Conservation (phyloP, 2,329 filamentous ascomycete species). For the Claviceps humidiphila region DNA sequence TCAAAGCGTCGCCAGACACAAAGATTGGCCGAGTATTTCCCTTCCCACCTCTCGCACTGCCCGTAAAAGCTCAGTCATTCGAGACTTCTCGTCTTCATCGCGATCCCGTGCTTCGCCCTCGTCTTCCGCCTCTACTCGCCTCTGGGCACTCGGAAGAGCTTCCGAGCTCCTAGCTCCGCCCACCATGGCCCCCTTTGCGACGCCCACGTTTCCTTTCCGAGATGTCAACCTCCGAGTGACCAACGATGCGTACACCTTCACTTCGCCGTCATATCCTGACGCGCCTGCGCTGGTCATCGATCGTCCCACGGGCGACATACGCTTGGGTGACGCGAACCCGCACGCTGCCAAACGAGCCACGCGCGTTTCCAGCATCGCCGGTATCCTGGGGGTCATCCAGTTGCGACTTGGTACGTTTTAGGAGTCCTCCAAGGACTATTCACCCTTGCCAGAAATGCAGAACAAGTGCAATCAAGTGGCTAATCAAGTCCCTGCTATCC, state of each 20-base stretch:
- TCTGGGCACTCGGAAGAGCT: neutral
- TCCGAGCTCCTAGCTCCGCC: neutral
- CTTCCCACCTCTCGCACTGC: too few relatives aligned
- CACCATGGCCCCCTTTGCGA: constrained; percentile 24
- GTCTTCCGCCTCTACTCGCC: neutral
- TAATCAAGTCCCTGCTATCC: neutral
- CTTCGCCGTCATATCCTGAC: constrained; percentile 84
- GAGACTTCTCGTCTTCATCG: neutral
- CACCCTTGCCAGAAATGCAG: neutral
- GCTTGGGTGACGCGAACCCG: constrained; percentile 67
- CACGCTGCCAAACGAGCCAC: constrained; percentile 58
- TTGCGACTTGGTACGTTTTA: constrained; percentile 64
- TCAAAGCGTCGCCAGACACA: too few relatives aligned
- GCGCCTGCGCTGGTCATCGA: constrained; percentile 81
- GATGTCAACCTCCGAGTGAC: constrained; percentile 96
- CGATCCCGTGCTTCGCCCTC: neutral
- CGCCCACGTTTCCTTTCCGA: constrained; percentile 55
- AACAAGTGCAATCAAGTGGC: neutral
- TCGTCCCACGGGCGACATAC: constrained; percentile 79
- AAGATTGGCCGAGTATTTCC: too few relatives aligned
- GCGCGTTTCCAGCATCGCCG: constrained; percentile 80
- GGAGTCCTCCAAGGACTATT: neutral
- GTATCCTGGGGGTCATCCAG: constrained; percentile 88
- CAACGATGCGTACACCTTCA: constrained; percentile 87
- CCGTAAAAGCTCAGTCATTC: neutral